Evolutionary conservation across 2,329 filamentous ascomycete species (phyloP), one percentile per base, ranked within the genome.

Genomic region (Curvularia spicifera): DNA sequence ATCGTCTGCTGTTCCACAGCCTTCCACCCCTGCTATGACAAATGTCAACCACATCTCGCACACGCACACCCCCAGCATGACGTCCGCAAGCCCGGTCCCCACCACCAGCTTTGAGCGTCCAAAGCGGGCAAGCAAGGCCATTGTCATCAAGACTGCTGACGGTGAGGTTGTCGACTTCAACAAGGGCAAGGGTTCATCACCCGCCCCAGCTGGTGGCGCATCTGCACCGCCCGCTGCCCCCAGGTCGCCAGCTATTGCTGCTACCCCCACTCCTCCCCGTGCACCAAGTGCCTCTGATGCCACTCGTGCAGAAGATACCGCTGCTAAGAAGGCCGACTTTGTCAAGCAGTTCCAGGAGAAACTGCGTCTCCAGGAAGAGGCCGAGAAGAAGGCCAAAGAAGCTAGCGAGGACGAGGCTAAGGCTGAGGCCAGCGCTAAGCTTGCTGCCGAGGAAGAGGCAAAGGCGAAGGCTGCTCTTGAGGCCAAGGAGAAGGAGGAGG

Each of bases 81-180:
- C 79, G 39, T 82, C 87, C 77, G 74, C 83, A 81, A 84, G 83
- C 58, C 85, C 88, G 33, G 85, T 83, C 24, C 83, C 87, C 35
- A 86, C 85, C 61, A 83, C 84, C 5, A 84, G 86, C 65, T 87
- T 89, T 61, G 84, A 89, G 60, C 85, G 86, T 59, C 88, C 77
- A 15, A 74, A 85, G 83, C 69, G 81, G 49, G 91, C 89, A 82
- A 92, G 86, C 77, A 88, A 87, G 47, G 88, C 89, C 1, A 90
- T 97, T 65, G 83, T 88, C 48, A 97, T 97, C 82, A 96, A 92
- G 82, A 91, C 92, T 71, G 85, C 89, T 29, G 85, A 89, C 55
- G 93, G 92, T 61, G 91, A 95, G 73, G 86, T 87, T 29, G 81
- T 97, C 67, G 82, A 85, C 83, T 80, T 91, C 81, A 74, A 85